These are phyloP conservation scores for Lepiota subincarnata DNA, from an alignment of 768 basidiomycete genomes.

Conservation along the genomic window DNA sequence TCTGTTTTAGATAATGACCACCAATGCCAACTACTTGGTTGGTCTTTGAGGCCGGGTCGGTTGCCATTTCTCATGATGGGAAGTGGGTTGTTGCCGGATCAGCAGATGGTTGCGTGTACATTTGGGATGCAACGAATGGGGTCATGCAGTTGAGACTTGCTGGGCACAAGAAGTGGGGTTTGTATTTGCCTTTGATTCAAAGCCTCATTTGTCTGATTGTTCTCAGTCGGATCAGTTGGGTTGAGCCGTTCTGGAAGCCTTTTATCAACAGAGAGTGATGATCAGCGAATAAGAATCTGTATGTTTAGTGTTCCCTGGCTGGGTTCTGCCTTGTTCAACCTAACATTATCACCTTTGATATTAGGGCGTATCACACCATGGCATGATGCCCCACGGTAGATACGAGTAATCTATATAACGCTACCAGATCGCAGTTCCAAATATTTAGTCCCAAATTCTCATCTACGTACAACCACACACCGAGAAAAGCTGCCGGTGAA, in stretches of 20 bases:
- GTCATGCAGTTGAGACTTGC: constrained; percentile 77
- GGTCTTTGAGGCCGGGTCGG: constrained; percentile 38
- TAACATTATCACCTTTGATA: not conserved
- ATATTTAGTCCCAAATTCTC: too few relatives aligned
- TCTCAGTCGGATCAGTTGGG: constrained; percentile 28
- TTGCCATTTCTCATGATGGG: constrained; percentile 74
- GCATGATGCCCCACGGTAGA: too few relatives aligned
- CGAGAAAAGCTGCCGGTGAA: too few relatives aligned
- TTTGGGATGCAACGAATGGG: constrained; percentile 57
- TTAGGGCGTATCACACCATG: constrained; percentile 10
- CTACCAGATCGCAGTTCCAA: too few relatives aligned
- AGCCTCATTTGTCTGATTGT: not conserved
- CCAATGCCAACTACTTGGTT: constrained; percentile 25
- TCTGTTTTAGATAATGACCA: constrained; percentile 41
- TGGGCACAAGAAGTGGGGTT: constrained; percentile 27
- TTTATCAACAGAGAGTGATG: constrained; percentile 31
- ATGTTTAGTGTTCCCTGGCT: constrained; percentile 7
- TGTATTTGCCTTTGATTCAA: not conserved
- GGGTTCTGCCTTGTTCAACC: not conserved
- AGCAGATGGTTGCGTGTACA: constrained; percentile 79
- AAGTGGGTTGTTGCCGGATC: constrained; percentile 73
- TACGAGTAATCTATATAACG: too few relatives aligned
- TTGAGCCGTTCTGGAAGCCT: constrained; percentile 27
- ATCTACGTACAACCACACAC: too few relatives aligned
- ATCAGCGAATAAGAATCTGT: constrained; percentile 32